Evolutionary conservation across 371 early-diverging fungal species (phyloP).

Genomic region (Aphelidium insulamus): DNA sequence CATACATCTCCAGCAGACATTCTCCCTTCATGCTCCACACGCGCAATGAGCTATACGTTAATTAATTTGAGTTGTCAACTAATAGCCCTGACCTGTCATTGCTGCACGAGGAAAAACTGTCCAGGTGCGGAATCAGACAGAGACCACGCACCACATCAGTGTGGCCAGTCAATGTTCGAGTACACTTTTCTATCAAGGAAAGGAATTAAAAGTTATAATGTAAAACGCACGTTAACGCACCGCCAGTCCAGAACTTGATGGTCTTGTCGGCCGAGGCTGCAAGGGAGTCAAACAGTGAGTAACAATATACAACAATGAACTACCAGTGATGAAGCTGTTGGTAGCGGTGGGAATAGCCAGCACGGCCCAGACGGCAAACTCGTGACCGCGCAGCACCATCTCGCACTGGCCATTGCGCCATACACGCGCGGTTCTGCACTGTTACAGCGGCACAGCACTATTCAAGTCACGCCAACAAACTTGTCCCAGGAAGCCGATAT

Average conservation of each 20-base stretch:
- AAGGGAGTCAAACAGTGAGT: neutral
- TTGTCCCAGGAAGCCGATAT: slow-evolving; percentile 94
- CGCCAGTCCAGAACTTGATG: slow-evolving; percentile 57
- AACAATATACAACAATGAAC: neutral
- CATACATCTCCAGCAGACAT: slow-evolving; percentile 48
- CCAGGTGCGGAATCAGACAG: slow-evolving; percentile 20
- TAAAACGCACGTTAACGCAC: no score
- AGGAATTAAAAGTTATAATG: no score
- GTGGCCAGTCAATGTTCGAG: slow-evolving; percentile 60
- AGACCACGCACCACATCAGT: slow-evolving; percentile 74
- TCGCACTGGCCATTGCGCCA: slow-evolving; percentile 58
- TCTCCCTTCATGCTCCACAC: slow-evolving; percentile 55
- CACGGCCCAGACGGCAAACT: slow-evolving; percentile 78
- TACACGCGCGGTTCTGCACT: slow-evolving; percentile 42
- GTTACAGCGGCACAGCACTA: slow-evolving; percentile 8
- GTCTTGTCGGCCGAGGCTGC: slow-evolving; percentile 80
- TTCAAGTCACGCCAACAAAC: slow-evolving; percentile 13
- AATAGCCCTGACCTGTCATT: slow-evolving; percentile 49
- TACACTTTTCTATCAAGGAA: no score
- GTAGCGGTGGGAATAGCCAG: slow-evolving; percentile 38
- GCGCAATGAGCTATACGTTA: slow-evolving; percentile 36
- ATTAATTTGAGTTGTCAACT: slow-evolving; percentile 5
- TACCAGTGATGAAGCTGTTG: slow-evolving; percentile 71
- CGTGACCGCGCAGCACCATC: slow-evolving; percentile 52
- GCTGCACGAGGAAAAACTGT: slow-evolving; percentile 59